Evolutionary conservation across 768 basidiomycete species (phyloP).

Genomic region (Xerocomellus chrysenteron): DNA sequence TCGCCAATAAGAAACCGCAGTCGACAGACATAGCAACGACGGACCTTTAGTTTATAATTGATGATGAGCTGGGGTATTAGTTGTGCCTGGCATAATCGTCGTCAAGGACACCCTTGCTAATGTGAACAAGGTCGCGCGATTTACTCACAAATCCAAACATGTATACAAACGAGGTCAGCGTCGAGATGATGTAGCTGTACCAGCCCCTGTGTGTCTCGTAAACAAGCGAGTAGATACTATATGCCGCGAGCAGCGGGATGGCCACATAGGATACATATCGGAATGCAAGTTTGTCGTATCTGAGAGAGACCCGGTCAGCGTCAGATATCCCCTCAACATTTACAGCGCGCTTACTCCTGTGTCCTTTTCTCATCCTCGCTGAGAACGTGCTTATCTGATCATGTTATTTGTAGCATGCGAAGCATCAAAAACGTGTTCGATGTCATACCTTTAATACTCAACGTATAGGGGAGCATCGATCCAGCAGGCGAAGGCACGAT

Average conservation of each 20-base stretch:
- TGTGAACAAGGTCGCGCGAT: not conserved
- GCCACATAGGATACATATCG: slow-evolving; percentile 90
- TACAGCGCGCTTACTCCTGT: slow-evolving; percentile 69
- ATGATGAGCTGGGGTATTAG: slow-evolving; percentile 87
- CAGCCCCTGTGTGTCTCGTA: slow-evolving; percentile 88
- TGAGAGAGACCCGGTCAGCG: slow-evolving; percentile 27
- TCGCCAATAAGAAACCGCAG: slow-evolving; percentile 4
- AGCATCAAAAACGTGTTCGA: slow-evolving; percentile 15
- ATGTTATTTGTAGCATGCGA: slow-evolving; percentile 8
- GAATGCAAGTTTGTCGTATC: slow-evolving; percentile 92
- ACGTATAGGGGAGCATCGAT: slow-evolving; percentile 69
- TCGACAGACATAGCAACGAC: slow-evolving; percentile 20
- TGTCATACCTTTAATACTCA: slow-evolving; percentile 75
- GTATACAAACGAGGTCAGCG: slow-evolving; percentile 89
- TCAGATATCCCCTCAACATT: slow-evolving; percentile 22
- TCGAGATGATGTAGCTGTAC: slow-evolving; percentile 95
- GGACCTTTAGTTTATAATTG: slow-evolving; percentile 94
- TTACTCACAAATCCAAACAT: slow-evolving; percentile 96
- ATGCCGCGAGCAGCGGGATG: slow-evolving; percentile 73
- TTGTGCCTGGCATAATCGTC: slow-evolving; percentile 58
- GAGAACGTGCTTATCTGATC: slow-evolving; percentile 88
- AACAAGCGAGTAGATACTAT: slow-evolving; percentile 77
- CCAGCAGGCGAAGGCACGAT: slow-evolving; percentile 61
- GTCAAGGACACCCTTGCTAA: slow-evolving; percentile 10
- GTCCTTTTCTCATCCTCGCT: slow-evolving; percentile 97